Evolutionary conservation across 2,329 filamentous ascomycete genomes (phyloP).

Genomic region (Pyricularia grisea): DNA sequence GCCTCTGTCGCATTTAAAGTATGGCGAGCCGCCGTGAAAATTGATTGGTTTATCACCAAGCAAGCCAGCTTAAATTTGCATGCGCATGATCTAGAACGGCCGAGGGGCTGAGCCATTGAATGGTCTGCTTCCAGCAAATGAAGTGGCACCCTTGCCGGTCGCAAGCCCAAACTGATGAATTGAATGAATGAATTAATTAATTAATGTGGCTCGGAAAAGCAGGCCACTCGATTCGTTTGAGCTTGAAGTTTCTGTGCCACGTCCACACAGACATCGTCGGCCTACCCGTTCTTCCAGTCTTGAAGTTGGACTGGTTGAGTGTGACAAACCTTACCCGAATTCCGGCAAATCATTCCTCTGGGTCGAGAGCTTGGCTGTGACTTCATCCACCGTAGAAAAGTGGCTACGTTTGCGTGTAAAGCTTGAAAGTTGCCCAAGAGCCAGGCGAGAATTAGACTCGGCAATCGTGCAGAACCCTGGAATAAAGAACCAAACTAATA

Average conservation of each 20-base stretch:
- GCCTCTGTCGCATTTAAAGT: not conserved
- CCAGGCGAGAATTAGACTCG: not conserved
- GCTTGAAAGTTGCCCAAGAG: not conserved
- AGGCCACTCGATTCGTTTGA: not conserved
- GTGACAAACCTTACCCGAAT: not conserved
- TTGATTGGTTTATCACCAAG: not conserved
- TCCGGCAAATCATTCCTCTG: not conserved
- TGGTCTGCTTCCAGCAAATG: not conserved
- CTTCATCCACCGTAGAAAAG: not conserved
- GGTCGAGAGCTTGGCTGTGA: not conserved
- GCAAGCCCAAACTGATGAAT: not conserved
- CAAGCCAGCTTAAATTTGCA: not conserved
- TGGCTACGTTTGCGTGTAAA: not conserved
- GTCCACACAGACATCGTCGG: not conserved
- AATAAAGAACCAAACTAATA: not conserved
- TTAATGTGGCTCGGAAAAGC: not conserved
- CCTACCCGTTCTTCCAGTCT: not conserved
- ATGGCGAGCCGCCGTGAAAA: not conserved
- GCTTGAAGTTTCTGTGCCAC: not conserved
- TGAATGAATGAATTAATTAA: not conserved
- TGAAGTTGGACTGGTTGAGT: not conserved
- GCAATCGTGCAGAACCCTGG: not conserved
- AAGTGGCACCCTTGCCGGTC: not conserved
- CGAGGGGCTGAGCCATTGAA: not conserved
- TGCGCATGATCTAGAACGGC: not conserved